Conservation (phyloP, 192 early-diverging fungal species). For the Linnemannia hyalina region DNA sequence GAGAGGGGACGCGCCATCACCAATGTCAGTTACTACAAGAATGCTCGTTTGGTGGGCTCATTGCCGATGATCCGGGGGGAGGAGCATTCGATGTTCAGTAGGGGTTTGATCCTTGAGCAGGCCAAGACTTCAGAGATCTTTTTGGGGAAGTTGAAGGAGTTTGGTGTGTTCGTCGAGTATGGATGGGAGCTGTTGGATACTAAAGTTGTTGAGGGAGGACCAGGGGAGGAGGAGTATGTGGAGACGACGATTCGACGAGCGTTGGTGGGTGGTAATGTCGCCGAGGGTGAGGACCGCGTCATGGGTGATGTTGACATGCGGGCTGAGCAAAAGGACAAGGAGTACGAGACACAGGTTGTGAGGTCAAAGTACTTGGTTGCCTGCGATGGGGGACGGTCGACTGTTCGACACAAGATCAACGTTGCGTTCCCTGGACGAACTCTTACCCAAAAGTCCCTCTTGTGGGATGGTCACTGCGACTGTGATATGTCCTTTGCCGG, state of each 20-base stretch:
- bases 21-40: neutral
- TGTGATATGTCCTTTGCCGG: neutral
- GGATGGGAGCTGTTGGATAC: constrained; percentile 15
- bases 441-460: neutral
- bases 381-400: constrained; percentile 25
- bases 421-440: constrained; percentile 19
- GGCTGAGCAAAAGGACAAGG: constrained; percentile 15
- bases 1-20: neutral
- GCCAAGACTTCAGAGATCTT: constrained; percentile 16
- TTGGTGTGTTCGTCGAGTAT: constrained; percentile 16
- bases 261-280: neutral
- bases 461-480: constrained; percentile 5
- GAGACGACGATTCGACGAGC: constrained; percentile 16
- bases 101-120: constrained; percentile 1
- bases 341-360: constrained; percentile 15
- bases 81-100: constrained; percentile 12
- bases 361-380: constrained; percentile 32
- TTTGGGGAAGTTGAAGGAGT: neutral
- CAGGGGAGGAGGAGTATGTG: neutral
- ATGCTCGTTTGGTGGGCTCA: neutral
- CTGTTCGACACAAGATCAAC: constrained; percentile 26
- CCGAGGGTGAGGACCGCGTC: neutral
- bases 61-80: neutral
- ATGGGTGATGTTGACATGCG: neutral
- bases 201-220: neutral